Evolutionary conservation across 371 early-diverging fungal genomes (phyloP).

Genomic region (Dichotomocladium elegans): DNA sequence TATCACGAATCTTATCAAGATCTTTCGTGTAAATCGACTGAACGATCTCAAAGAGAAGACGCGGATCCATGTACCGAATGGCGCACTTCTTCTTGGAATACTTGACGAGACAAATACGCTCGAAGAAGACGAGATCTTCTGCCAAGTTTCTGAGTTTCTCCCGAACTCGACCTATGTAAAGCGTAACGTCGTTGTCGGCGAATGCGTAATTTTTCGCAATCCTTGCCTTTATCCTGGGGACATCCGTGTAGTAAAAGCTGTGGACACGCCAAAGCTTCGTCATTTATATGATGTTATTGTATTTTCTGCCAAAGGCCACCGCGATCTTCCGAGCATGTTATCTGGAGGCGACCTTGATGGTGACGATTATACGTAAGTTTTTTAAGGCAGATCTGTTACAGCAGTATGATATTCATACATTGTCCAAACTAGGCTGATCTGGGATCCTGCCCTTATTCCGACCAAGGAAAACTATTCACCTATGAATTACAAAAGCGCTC

Average conservation of each 20-base stretch:
- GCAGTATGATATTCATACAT: not conserved
- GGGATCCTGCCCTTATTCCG: slow-evolving; percentile 68
- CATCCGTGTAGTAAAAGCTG: slow-evolving; percentile 63
- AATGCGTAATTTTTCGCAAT: slow-evolving; percentile 59
- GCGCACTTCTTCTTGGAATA: slow-evolving; percentile 72
- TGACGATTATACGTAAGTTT: slow-evolving; percentile 62
- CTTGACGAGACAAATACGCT: slow-evolving; percentile 72
- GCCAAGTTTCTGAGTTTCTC: slow-evolving; percentile 41
- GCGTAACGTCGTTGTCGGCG: slow-evolving; percentile 37
- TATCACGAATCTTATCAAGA: slow-evolving; percentile 50
- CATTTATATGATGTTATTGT: slow-evolving; percentile 74
- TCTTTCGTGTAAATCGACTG: slow-evolving; percentile 51
- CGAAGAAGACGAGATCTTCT: slow-evolving; percentile 68
- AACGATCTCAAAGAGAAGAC: slow-evolving; percentile 68
- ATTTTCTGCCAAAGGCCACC: slow-evolving; percentile 69
- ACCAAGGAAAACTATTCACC: slow-evolving; percentile 34
- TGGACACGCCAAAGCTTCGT: slow-evolving; percentile 52
- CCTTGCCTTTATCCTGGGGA: slow-evolving; percentile 89
- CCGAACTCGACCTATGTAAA: slow-evolving; percentile 6
- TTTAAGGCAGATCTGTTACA: not conserved
- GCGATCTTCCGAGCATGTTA: slow-evolving; percentile 76
- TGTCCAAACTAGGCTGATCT: slow-evolving; percentile 44
- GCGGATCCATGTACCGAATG: slow-evolving; percentile 63
- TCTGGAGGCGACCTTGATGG: slow-evolving; percentile 88
- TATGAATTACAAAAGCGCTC: slow-evolving; percentile 56